These are phyloP conservation scores for Nitzschia putrida DNA, from an alignment of 108 stramenopile species.

Conservation along the genomic window DNA sequence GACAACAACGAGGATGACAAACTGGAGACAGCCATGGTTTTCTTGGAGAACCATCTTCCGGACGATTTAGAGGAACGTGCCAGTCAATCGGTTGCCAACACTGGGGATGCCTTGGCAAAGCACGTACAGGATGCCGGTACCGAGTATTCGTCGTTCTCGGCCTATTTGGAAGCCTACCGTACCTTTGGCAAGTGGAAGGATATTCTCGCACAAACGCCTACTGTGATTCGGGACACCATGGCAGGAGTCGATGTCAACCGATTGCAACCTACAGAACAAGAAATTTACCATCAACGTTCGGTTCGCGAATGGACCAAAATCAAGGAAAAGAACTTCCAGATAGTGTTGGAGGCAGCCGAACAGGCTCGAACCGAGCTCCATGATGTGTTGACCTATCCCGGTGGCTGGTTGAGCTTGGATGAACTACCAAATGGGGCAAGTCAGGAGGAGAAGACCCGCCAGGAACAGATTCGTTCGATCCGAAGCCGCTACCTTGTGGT, in stretches of 20 bases:
- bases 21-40: conserved; percentile 30
- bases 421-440: conserved; percentile 22
- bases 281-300: conserved; percentile 41
- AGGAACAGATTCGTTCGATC: conserved; percentile 48
- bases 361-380: conserved; percentile 48
- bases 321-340: conserved; percentile 41
- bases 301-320: conserved; percentile 32
- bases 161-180: conserved; percentile 46
- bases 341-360: conserved; percentile 50
- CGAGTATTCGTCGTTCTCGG: conserved; percentile 37
- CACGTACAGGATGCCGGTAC: conserved; percentile 27
- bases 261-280: conserved; percentile 41
- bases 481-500: conserved; percentile 49
- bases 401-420: conserved; percentile 69
- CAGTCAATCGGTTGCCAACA: conserved; percentile 4
- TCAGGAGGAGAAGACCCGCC: conserved; percentile 36
- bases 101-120: background rate
- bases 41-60: conserved; percentile 40
- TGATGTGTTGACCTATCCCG: conserved; percentile 57
- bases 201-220: conserved; percentile 19
- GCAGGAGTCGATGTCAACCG: conserved; percentile 9
- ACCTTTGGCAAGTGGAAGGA: conserved; percentile 44
- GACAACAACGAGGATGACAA: conserved; percentile 46
- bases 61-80: conserved; percentile 33
- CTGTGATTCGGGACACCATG: background rate